A percentile compares a stretch with the other conserved stretches of the same genome.
These are phyloP conservation scores for Irpex rosettiformis DNA, from an alignment of 1,284 basidiomycete genomes.

Conservation along the genomic window DNA sequence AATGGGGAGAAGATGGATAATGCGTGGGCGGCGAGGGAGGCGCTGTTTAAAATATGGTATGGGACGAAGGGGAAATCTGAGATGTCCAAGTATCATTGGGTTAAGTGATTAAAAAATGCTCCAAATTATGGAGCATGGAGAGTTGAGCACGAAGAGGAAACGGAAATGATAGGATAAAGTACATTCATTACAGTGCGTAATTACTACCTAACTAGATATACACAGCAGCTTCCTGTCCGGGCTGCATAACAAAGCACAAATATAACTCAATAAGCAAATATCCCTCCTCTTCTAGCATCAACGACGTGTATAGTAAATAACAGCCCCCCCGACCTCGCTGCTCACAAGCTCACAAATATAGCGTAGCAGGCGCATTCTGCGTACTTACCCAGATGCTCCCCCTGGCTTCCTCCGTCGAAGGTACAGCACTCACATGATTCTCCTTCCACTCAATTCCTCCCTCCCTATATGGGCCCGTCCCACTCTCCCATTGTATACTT, in stretches of 20 bases:
- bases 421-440: background rate
- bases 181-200: conserved; percentile 1
- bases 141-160: background rate
- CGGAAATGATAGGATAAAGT: conserved; percentile 1
- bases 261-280: conserved; percentile 2
- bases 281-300: no score
- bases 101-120: background rate
- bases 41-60: conserved; percentile 23
- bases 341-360: conserved; percentile 3
- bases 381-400: conserved; percentile 14
- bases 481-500: conserved; percentile 1
- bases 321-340: background rate
- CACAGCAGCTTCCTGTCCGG: background rate
- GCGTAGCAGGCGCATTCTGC: conserved; percentile 13
- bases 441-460: conserved; percentile 16
- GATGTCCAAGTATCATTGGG: conserved; percentile 11
- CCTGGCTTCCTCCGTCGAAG: background rate
- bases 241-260: background rate
- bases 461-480: background rate
- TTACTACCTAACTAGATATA: background rate
- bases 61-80: conserved; percentile 14
- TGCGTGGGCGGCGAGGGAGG: conserved; percentile 19
- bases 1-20: conserved; percentile 26
- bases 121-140: background rate
- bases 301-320: no score